phyloP scores from a whole-genome alignment of 441 rosid genomes.

The Raphanus hybrid region DNA sequence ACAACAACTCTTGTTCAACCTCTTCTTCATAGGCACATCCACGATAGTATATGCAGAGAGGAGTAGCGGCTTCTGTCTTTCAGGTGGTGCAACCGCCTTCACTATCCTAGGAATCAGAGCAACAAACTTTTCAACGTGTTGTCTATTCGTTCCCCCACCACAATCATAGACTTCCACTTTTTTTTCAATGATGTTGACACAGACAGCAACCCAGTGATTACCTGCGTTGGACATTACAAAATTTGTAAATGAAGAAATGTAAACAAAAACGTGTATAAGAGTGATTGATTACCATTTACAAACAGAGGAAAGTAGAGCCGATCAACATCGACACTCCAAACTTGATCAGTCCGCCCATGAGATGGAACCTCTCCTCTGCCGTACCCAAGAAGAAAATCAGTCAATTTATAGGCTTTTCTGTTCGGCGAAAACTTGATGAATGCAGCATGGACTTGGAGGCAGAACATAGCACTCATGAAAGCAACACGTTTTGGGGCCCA shows the following conservation, averaged over 20 bases:
- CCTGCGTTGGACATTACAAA: neutral
- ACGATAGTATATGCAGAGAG: neutral
- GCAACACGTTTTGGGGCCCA: neutral
- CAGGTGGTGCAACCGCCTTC: neutral
- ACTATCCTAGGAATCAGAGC: neutral
- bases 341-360: too few species aligned
- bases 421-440: too few species aligned
- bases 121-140: neutral
- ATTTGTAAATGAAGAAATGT: too few species aligned
- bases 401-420: too few species aligned
- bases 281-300: too few species aligned
- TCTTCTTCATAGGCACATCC: neutral
- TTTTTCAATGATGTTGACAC: neutral
- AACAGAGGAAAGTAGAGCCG: too few species aligned
- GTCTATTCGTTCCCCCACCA: neutral
- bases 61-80: neutral
- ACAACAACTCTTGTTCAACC: neutral
- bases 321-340: too few species aligned
- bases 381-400: too few species aligned
- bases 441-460: too few species aligned
- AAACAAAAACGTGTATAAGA: too few species aligned
- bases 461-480: neutral
- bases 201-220: neutral
- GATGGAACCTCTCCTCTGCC: too few species aligned
- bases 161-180: neutral